Conservation (phyloP, 805 yeast genomes). For the Teunomyces funiuensis region DNA sequence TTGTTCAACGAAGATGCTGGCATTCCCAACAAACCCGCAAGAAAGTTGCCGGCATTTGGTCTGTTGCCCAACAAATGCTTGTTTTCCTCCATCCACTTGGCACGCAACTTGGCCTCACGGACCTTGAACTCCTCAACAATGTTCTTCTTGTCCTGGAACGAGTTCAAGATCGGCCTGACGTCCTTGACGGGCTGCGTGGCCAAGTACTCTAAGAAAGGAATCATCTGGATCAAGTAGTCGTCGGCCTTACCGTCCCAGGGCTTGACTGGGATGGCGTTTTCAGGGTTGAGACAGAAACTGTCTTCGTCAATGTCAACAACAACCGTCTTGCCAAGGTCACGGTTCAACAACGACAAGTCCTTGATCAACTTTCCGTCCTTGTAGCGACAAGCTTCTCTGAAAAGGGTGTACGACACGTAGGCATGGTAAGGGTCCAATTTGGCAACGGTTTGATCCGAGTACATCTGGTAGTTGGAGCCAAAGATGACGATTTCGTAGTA, state of each 20-base stretch:
- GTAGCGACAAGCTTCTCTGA: slow-evolving; percentile 87
- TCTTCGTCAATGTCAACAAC: slow-evolving; percentile 77
- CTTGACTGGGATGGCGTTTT: slow-evolving; percentile 82
- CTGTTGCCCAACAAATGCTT: slow-evolving; percentile 15
- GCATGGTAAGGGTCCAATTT: slow-evolving; percentile 94
- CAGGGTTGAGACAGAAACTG: slow-evolving; percentile 80
- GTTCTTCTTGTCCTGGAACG: slow-evolving; percentile 64
- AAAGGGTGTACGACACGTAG: slow-evolving; percentile 80
- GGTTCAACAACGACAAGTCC: slow-evolving; percentile 85
- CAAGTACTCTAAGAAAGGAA: slow-evolving; percentile 91
- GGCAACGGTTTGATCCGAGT: slow-evolving; percentile 78
- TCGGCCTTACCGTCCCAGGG: slow-evolving; percentile 88
- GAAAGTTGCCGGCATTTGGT: slow-evolving; percentile 50
- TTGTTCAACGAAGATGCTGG: slow-evolving; percentile 40
- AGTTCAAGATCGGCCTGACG: slow-evolving; percentile 80
- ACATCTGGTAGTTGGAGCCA: slow-evolving; percentile 80
- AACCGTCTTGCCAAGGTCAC: slow-evolving; percentile 81
- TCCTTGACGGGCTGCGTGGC: slow-evolving; percentile 86
- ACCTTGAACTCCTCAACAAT: slow-evolving; percentile 77
- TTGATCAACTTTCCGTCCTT: slow-evolving; percentile 87
- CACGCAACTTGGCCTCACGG: slow-evolving; percentile 76
- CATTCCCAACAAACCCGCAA: slow-evolving; percentile 65
- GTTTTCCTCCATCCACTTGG: slow-evolving; percentile 61
- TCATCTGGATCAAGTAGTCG: slow-evolving; percentile 74
- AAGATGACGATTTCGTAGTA: slow-evolving; percentile 95